Conservation (phyloP, 257 asterid genomes). For the Solanum ossicruentum region DNA sequence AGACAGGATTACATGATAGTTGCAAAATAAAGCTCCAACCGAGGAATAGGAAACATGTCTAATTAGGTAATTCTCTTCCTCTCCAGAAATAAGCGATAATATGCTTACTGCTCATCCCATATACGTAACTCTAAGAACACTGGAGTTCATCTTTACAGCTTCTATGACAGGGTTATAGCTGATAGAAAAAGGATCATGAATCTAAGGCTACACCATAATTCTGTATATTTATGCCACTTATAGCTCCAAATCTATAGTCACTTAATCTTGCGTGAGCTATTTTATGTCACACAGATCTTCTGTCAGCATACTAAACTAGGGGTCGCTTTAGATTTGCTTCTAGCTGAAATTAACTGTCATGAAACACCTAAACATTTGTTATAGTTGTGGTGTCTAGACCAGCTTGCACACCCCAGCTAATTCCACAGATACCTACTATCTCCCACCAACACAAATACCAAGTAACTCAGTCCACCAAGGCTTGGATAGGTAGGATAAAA, state of each 20-base stretch:
- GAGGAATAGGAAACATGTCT: background rate
- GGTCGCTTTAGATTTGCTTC: background rate
- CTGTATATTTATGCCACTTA: background rate
- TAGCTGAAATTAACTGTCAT: background rate
- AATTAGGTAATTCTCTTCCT: background rate
- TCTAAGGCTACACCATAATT: background rate
- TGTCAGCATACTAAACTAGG: background rate
- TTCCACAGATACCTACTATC: background rate
- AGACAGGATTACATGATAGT: background rate
- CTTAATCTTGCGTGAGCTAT: background rate
- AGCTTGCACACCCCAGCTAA: background rate
- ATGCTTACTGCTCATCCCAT: background rate
- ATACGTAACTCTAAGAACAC: background rate
- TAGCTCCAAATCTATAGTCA: background rate
- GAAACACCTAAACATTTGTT: background rate
- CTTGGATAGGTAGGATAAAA: background rate
- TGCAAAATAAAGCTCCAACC: background rate
- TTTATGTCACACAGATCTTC: background rate
- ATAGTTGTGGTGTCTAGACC: background rate
- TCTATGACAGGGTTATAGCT: background rate
- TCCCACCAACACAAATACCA: background rate
- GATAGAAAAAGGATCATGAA: background rate
- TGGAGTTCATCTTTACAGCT: background rate
- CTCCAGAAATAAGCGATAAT: background rate
- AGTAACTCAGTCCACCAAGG: background rate